Base-by-base conservation (phyloP, 2,329 filamentous ascomycete species). In the Sphaerulina vaccinii region DNA sequence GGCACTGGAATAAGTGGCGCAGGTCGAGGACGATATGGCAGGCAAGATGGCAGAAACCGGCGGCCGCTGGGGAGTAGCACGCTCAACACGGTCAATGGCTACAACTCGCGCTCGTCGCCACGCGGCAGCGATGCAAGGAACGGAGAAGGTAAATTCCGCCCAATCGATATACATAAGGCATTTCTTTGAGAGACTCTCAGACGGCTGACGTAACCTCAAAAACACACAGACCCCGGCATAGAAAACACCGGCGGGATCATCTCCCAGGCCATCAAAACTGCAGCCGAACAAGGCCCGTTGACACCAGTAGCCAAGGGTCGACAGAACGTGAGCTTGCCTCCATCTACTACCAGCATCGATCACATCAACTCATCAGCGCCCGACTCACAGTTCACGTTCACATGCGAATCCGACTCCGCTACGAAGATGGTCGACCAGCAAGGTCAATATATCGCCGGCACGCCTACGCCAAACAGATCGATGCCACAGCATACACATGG, bases 361-460 rank as follows among this genome's bases (percentile, higher is more conserved):
- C 71, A 77, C 5, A 76, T 77, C 18, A 62, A 58, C 52, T 85
- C 82, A 63, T 68, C 80, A 3, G 83, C 80, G 83, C 82, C 86
- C 5, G 89, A 90, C 51, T 87, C 88, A 0, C 90, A 96, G 63
- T 99, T 99, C 69, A 99, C 93, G 8, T 99, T 99, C 67, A 95
- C 90, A 10, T 96, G 90, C 71, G 88, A 95, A 64, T 92, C 91
- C 1, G 90, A 93, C 67, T 89, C 90, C 32, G 85, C 88, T 1
- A 89, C 86, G 53, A 84, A 86, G 50, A 81, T 90, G 68, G 83
- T 85, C 45, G 65, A 68, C 43, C 63, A 65, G 47, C 63, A 67
- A 40, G 50, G 49, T 9, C 51, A 60, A 35, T 55, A 57, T 19
- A 39, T 58, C 16, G 56, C 57, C 42, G 55, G 58, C 37, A 44